Evolutionary conservation across 345 rosid genomes (phyloP).

Genomic region (Eucalyptus dawsonii): DNA sequence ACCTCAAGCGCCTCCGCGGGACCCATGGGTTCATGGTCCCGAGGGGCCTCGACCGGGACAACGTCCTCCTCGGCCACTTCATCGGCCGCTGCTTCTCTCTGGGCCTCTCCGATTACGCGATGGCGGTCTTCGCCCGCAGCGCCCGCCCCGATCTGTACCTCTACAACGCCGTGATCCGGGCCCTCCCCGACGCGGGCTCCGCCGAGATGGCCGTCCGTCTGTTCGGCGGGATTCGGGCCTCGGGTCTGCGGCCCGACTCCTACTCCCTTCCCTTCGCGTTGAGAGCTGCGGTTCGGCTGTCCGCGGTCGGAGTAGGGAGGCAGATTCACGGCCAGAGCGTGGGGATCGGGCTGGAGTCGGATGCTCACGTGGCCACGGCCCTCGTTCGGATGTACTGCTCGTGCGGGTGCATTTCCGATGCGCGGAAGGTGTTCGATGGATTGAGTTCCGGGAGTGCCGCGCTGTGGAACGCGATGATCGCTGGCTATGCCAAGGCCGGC

Average conservation of each 20-base stretch:
- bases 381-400: conserved; percentile 46
- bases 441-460: conserved; percentile 10
- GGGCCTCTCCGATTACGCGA: conserved; percentile 39
- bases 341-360: conserved; percentile 24
- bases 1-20: conserved; percentile 27
- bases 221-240: conserved; percentile 31
- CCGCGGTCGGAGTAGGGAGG: conserved; percentile 26
- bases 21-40: conserved; percentile 37
- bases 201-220: conserved; percentile 26
- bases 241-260: conserved; percentile 41
- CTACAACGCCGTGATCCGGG: conserved; percentile 49
- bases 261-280: conserved; percentile 53
- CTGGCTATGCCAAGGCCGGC: conserved; percentile 35
- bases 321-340: conserved; percentile 45
- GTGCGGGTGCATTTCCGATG: conserved; percentile 12
- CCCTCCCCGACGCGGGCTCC: conserved; percentile 23
- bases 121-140: conserved; percentile 17
- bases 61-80: conserved; percentile 29
- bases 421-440: conserved; percentile 50
- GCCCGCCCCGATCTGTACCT: conserved; percentile 17
- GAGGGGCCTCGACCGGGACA: conserved; percentile 22
- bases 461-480: conserved; percentile 58
- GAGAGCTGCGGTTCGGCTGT: conserved; percentile 28
- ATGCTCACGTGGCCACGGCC: conserved; percentile 33
- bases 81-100: conserved; percentile 31